Base-by-base conservation (phyloP, 2,329 filamentous ascomycete species). In the Aureobasidium sp. region DNA sequence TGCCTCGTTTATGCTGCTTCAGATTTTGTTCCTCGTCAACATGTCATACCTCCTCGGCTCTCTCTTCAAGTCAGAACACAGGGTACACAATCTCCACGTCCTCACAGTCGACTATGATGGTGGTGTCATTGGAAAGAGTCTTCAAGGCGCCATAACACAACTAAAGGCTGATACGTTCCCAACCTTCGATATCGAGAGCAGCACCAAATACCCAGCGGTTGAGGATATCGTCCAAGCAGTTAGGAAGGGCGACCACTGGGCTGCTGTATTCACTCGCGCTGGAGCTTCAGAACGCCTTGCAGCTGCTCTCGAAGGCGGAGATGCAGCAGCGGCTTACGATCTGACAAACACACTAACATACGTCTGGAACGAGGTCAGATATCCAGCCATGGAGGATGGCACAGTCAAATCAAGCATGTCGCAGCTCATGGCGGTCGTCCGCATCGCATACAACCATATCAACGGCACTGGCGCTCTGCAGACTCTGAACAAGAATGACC, bases 351-450 rank as follows among this genome's bases (percentile, higher is more conserved):
- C 75, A 3, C 63, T 80, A 2, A 73, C 71, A 8, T 74, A 75
- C 44, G 69, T 79, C 61, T 80, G 77, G 76, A 80, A 80, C 64
- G 73, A 77, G 64, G 77, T 75, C 8, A 73, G 75, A 9, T 80
- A 81, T 66, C 66, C 77, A 0, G 68, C 74, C 1, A 67, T 75
- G 36, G 67, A 73, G 5, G 74, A 78, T 44, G 68, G 71, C 0
- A 66, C 69, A n/a, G 59, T 79, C 37, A 65, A 69, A 1, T 53
- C 64, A 15, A 71, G 63, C 61, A 64, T 79, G 34, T 66, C 72
- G 41, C 63, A 67, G 0, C 71, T 80, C 1, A 68, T 74, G 9
- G 64, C 69, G 15, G 69, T 72, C 1, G 73, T 73, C 5, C 69
- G 71, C 3, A 63, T 73, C 8, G 70, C 67, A 3, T 79, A 77